Conservation (phyloP, 139 green algal species). For the Closterium sp. region DNA sequence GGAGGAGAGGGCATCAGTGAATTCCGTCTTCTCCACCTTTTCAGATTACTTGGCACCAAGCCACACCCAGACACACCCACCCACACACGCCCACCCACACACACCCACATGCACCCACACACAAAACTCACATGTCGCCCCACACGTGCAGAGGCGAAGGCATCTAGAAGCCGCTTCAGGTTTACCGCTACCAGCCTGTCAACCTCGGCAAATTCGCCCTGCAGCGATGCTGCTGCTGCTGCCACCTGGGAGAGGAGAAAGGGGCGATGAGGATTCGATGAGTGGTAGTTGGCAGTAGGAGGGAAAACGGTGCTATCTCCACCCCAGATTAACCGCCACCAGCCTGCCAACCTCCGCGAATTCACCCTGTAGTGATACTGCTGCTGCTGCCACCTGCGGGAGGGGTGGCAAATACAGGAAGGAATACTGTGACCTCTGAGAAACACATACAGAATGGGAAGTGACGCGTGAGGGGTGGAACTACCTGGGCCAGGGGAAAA, state of each 20-base stretch:
- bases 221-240: not conserved
- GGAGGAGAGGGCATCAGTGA: not conserved
- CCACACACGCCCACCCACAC: not conserved
- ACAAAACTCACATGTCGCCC: conserved; percentile 18
- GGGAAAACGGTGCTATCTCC: not conserved
- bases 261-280: too few relatives aligned
- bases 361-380: not conserved
- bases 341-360: conserved; percentile 20
- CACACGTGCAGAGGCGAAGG: conserved; percentile 4
- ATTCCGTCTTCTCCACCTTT: not conserved
- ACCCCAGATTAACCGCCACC: conserved; percentile 12
- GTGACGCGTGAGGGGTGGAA: too few relatives aligned
- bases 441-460: too few relatives aligned
- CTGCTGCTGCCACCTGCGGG: not conserved
- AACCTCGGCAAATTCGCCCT: conserved; percentile 21
- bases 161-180: conserved; percentile 2
- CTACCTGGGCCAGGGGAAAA: too few relatives aligned
- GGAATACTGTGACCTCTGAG: too few relatives aligned
- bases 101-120: not conserved
- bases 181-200: conserved; percentile 21
- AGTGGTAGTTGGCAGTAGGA: too few relatives aligned
- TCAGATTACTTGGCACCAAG: too few relatives aligned
- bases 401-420: not conserved
- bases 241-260: conserved; percentile 6
- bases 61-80: not conserved